Base-by-base conservation (phyloP, 495 filamentous ascomycete genomes). In the Baudoinia panamericana region DNA sequence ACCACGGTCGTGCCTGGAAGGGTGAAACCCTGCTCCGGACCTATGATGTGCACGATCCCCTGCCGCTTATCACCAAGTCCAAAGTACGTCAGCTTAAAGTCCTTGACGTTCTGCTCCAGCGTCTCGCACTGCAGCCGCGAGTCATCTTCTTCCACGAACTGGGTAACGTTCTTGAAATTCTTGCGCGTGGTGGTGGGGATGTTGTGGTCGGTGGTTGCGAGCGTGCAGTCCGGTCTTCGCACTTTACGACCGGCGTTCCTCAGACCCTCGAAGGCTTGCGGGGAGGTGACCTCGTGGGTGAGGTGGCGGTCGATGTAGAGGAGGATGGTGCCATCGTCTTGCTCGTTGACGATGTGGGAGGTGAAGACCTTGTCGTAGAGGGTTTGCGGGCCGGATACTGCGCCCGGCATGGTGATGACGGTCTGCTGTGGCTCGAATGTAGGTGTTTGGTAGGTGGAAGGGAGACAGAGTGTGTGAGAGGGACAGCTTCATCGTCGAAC, bases 1-100 rank as follows among this genome's bases (percentile, higher is more conserved):
- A 97, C 90, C 20, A 97, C 82, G 13, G 90, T 97, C 25, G 90
- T 95, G 43, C 87, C 90, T 7, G 90, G 90, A 13, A 97, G 80
- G 26, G 90, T 97, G 69, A 97, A 97, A 46, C 90, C 90, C 61
- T 97, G 90, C 69, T 97, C 90, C 28, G 90, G 90, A n/a, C 90
- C 90, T 52, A 97, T 94, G 55, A 97, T 81, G 62, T 97, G 90
- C 29, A 97, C 90, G 56, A 97, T 97, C 50, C 90, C 90, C 66
- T 97, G 90, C 22, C 90, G 74, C 68, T 93, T 93, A 63, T 96
- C 90, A 28, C 77, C 85, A 45, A 97, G 76, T 36, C 90, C 90
- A 53, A 97, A 97, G 64, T 95, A 97, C 56, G 90, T 95, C 56
- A 97, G 71, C 50, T 82, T 85, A 51, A 95, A 95, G 40, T 84